Conservation (phyloP, 805 yeast species). For the Suhomyces xylopsoci region DNA sequence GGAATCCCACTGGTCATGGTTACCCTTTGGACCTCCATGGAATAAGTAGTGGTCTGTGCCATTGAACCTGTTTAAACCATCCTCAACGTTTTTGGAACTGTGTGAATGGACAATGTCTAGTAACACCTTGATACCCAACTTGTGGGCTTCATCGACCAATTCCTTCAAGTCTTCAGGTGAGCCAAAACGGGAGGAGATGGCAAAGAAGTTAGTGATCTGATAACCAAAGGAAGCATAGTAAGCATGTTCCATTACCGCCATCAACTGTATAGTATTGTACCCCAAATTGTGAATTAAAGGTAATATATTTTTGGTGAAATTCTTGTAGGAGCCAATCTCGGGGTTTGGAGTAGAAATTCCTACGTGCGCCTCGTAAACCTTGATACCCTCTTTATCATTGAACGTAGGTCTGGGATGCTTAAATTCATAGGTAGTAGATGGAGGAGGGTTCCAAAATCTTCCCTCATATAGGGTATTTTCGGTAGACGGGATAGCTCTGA, state of each 20-base stretch:
- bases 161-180: slow-evolving; percentile 93
- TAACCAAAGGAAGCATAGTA: slow-evolving; percentile 98
- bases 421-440: slow-evolving; percentile 48
- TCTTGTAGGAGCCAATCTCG: slow-evolving; percentile 76
- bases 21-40: slow-evolving; percentile 88
- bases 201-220: slow-evolving; percentile 90
- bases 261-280: slow-evolving; percentile 88
- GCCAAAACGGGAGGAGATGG: slow-evolving; percentile 86
- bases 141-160: slow-evolving; percentile 88
- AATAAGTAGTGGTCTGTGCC: slow-evolving; percentile 95
- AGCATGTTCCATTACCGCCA: slow-evolving; percentile 99
- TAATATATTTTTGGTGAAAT: slow-evolving; percentile 73
- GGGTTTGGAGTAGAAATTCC: slow-evolving; percentile 94
- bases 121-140: slow-evolving; percentile 78
- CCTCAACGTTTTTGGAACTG: slow-evolving; percentile 90
- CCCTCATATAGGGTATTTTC: slow-evolving; percentile 68
- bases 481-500: slow-evolving; percentile 71
- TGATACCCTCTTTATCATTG: slow-evolving; percentile 42
- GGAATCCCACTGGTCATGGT: slow-evolving; percentile 95
- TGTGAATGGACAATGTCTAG: slow-evolving; percentile 95
- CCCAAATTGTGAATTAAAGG: slow-evolving; percentile 87
- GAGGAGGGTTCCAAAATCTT: slow-evolving; percentile 84
- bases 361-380: slow-evolving; percentile 91
- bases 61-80: slow-evolving; percentile 89
- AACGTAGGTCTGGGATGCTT: slow-evolving; percentile 62